phyloP scores from a whole-genome alignment of 202 grass and related monocot species.

The Hordeum pubiflorum region DNA sequence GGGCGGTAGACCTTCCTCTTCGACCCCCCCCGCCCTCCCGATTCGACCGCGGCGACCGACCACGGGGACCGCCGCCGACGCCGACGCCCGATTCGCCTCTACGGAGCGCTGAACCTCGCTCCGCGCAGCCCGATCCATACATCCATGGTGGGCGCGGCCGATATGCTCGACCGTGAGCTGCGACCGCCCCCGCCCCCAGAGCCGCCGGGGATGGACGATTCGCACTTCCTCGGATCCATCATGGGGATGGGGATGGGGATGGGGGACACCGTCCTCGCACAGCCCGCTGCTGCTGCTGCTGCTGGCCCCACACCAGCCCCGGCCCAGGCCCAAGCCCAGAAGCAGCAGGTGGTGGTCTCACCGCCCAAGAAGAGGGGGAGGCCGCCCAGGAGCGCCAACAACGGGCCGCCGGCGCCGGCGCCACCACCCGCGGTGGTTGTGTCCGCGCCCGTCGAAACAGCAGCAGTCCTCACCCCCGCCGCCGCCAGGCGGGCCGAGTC shows the following conservation, averaged over 20 bases:
- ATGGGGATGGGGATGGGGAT: not conserved
- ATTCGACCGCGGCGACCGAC: no score
- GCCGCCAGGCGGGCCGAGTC: not conserved
- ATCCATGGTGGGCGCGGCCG: no score
- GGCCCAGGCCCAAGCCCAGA: not conserved
- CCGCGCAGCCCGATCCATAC: no score
- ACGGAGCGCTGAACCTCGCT: no score
- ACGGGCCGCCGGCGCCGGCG: not conserved
- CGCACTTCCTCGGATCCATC: constrained; percentile 14
- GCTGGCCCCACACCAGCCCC: not conserved
- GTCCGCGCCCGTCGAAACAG: not conserved
- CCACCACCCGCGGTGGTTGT: no score
- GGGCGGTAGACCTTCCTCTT: no score
- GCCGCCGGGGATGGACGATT: not conserved
- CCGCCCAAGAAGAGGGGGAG: not conserved
- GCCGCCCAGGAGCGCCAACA: not conserved
- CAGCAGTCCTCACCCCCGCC: not conserved
- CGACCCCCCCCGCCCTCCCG: no score
- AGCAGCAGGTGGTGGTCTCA: not conserved
- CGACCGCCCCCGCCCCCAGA: no score
- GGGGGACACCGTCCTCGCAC: not conserved
- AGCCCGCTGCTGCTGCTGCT: not conserved
- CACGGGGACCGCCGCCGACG: no score
- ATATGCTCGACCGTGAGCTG: no score
- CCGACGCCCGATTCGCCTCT: not conserved